Evolutionary conservation across 2,329 filamentous ascomycete species (phyloP).

Genomic region (Fusarium secorum): DNA sequence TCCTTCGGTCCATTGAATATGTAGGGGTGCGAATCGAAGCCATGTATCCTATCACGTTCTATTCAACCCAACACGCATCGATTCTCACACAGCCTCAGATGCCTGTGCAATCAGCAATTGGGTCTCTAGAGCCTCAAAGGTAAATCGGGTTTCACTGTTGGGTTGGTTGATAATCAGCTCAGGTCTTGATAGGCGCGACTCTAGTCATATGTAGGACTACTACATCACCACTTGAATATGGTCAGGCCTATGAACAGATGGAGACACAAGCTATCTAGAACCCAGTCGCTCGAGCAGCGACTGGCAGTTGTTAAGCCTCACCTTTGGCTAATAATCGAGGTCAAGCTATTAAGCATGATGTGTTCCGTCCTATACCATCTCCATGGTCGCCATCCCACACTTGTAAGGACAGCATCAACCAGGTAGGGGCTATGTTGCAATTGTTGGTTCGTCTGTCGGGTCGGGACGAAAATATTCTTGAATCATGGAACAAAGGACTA

Average conservation of each 20-base stretch:
- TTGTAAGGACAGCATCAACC: not conserved
- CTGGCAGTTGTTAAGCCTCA: not conserved
- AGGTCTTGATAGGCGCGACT: not conserved
- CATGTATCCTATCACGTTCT: conserved; percentile 14
- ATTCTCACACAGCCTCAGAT: not conserved
- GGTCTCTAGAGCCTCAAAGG: not conserved
- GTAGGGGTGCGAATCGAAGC: not conserved
- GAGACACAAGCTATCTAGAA: not conserved
- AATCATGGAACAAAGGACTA: not conserved
- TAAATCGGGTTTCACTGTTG: not conserved
- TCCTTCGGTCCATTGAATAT: not conserved
- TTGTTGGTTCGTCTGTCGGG: conserved; percentile 10
- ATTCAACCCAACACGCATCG: not conserved
- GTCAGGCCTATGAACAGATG: not conserved
- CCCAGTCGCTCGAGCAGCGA: not conserved
- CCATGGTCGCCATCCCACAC: conserved; percentile 1
- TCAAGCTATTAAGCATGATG: not conserved
- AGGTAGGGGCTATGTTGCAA: conserved; percentile 1
- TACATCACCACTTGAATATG: not conserved
- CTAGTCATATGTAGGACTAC: not conserved
- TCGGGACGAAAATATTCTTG: conserved; percentile 1
- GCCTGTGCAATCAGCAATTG: not conserved
- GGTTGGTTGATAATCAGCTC: not conserved
- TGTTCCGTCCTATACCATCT: not conserved
- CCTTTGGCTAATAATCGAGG: not conserved